Evolutionary conservation across 345 rosid genomes (phyloP), one percentile per base, ranked within the genome.

Genomic region (Firmiana major): DNA sequence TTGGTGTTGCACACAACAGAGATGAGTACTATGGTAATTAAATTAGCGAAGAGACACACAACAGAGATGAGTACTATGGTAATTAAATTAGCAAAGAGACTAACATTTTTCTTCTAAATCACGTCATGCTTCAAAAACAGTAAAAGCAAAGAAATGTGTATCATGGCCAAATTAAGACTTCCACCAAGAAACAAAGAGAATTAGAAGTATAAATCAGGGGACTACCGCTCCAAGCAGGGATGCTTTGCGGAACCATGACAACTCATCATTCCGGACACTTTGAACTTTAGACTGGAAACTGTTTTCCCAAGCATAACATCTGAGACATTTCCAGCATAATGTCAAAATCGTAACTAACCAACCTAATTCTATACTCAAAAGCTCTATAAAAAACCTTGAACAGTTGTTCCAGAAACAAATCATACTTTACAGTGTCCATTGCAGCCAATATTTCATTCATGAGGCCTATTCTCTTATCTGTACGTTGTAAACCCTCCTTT

Each of bases 401-500:
- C 45, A 28, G 74, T 31, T 71, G 5, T 31, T 31, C 19, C 74
- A 12, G 67, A 66, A 63, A 79, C 26, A 64, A 75, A 73, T 70
- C 97, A 36, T 93, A 96, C 98, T 96, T 96, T 81, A 96, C 97
- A 72, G 97, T 90, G 77, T 96, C 99, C 99, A 96, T 93, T 75
- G 99, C 97, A 58, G 98, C 99, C 89, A 96, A 88, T 85, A 96
- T 83, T 86, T 96, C 99, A 83, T 93, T 96, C 98, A 92, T 96
- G 64, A 96, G 94, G 78, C 99, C 93, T 74, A 96, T 93, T 88
- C 99, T 88, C 87, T 87, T 93, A 89, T 96, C 99, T 46, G 98
- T 93, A 77, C 97, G 98, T 83, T 88, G 98, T 88, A 96, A 84
- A 15, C 99, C 99, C 80, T 96, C 99, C 86, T 91, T 93, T 38